Evolutionary conservation across 495 filamentous ascomycete genomes (phyloP), one percentile per base, ranked within the genome.

Genomic region (Podospora fimiseda): DNA sequence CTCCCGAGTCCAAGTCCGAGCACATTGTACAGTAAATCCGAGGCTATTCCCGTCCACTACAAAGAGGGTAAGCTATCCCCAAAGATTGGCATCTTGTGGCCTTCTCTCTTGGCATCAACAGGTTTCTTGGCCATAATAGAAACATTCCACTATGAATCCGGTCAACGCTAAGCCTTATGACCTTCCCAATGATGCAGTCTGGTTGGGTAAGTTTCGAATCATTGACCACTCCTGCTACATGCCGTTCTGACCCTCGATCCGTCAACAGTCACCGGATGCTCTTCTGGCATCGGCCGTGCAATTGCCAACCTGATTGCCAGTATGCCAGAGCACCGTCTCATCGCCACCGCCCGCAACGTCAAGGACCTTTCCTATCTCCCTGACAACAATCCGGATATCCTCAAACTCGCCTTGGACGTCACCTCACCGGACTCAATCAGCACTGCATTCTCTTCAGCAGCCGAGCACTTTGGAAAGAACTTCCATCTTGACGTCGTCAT

Each of bases 401-500:
- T 78, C 24, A 74, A 74, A 51, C 60, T 77, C 13, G 37, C 61
- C 21, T 65, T 78, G 0, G 74, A 80, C 50, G 73, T 80, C 9
- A 73, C 69, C 0, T 69, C 67, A 13, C 53, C 49, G 4, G 50
- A 56, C 8, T 67, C 68, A 11, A 71, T 82, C 45, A 60, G 66
- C 16, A 56, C 59, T 0, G 74, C 76, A 1, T 60, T 82, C 27
- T n/a, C 59, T 9, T 53, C 56, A 1, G 64, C 72, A 0, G 23
- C 72, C 0, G 50, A 49, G 1, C 66, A 68, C 24, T 78, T 79
- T 54, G 63, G 62, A 16, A 11, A 33, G 27, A 11, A 43, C 21
- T 47, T 52, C 43, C 43, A 27, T 43, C 68, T 81, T 50, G 77
- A 83, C 47, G 68, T 81, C 42, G 62, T 81, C 13, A 71, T 81